A percentile compares a stretch with the other conserved stretches of the same genome.
Evolutionary conservation across 2,329 filamentous ascomycete genomes (phyloP).

Genomic region (Calonectria hawksworthii): DNA sequence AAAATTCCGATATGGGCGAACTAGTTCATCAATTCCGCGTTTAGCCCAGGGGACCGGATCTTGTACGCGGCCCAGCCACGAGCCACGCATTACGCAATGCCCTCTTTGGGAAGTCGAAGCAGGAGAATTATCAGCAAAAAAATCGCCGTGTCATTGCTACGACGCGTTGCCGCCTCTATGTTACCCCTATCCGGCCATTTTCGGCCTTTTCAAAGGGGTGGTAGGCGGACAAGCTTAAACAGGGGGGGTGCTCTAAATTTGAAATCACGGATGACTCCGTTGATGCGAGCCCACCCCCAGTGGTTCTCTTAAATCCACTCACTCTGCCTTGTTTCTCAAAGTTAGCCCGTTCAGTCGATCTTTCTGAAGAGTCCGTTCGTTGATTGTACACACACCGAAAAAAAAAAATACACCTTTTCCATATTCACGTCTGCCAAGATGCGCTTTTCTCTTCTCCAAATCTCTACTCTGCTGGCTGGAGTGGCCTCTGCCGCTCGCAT

Average conservation of each 20-base stretch:
- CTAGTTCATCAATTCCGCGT: neutral
- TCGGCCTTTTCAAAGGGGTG: neutral
- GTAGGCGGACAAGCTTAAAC: conserved; percentile 3
- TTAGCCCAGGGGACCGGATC: conserved; percentile 1
- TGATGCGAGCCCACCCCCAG: neutral
- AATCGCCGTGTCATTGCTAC: neutral
- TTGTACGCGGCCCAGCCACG: neutral
- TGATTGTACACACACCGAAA: neutral
- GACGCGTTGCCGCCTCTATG: neutral
- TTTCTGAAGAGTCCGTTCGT: neutral
- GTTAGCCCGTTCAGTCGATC: neutral
- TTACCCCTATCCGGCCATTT: neutral
- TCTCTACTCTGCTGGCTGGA: neutral
- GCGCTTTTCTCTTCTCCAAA: neutral
- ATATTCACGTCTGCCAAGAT: neutral
- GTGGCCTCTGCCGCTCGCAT: conserved; percentile 7
- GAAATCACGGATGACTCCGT: neutral
- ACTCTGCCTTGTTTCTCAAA: neutral
- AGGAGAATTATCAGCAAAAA: neutral
- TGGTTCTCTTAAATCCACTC: neutral
- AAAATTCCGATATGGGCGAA: neutral
- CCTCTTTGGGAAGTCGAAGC: neutral
- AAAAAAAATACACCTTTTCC: neutral
- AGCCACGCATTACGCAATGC: neutral
- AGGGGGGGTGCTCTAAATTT: neutral